These are phyloP conservation scores for Apiotrichum siamense DNA, from an alignment of 1,284 basidiomycete genomes.

Conservation along the genomic window DNA sequence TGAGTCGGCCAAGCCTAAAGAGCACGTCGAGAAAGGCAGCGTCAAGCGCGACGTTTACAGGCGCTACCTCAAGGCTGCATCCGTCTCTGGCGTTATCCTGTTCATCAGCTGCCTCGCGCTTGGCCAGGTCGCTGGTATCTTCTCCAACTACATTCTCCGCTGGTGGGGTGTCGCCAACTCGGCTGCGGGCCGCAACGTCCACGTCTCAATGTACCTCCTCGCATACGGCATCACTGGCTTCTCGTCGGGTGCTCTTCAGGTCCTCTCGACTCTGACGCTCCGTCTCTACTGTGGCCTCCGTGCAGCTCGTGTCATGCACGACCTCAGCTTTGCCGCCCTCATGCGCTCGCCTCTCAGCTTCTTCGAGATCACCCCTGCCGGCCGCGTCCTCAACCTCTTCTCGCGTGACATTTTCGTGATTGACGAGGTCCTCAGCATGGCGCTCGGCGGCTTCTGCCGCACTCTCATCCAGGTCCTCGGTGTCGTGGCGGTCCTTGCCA, in stretches of 20 bases:
- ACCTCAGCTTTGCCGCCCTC: slow-evolving; percentile 57
- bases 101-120: slow-evolving; percentile 60
- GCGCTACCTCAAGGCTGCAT: slow-evolving; percentile 73
- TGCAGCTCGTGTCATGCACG: slow-evolving; percentile 69
- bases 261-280: slow-evolving; percentile 58
- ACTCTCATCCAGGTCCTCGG: slow-evolving; percentile 57
- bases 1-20: slow-evolving; percentile 54
- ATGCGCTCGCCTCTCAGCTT: slow-evolving; percentile 78
- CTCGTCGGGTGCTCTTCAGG: slow-evolving; percentile 55
- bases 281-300: slow-evolving; percentile 73
- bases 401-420: slow-evolving; percentile 88
- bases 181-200: slow-evolving; percentile 56
- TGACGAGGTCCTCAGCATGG: slow-evolving; percentile 70
- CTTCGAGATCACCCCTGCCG: slow-evolving; percentile 77
- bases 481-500: slow-evolving; percentile 70
- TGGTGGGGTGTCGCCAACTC: slow-evolving; percentile 75
- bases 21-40: slow-evolving; percentile 73
- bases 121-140: slow-evolving; percentile 48
- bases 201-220: slow-evolving; percentile 40
- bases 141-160: slow-evolving; percentile 65
- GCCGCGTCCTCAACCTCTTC: slow-evolving; percentile 61
- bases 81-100: slow-evolving; percentile 60
- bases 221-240: slow-evolving; percentile 50
- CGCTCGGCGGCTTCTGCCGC: slow-evolving; percentile 61
- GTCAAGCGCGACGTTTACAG: slow-evolving; percentile 73